A percentile compares a stretch with the other conserved stretches of the same genome.
Conservation (phyloP, 1,139 yeast genomes). For the Blastobotrys buckinghamii region DNA sequence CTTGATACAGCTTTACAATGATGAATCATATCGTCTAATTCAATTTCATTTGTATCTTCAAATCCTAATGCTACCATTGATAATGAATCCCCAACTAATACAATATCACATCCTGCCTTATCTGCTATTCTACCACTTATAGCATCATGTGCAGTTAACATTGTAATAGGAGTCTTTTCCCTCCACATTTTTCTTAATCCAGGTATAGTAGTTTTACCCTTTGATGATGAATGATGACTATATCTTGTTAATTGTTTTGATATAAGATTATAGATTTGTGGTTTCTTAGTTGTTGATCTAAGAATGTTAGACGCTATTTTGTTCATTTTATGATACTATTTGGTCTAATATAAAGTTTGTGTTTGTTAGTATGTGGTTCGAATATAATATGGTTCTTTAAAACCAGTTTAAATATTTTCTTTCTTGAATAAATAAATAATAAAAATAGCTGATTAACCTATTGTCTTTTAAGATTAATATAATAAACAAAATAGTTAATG, state of each 20-base stretch:
- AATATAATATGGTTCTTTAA: too few species aligned
- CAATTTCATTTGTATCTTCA: slow-evolving; percentile 65
- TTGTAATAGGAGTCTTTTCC: slow-evolving; percentile 51
- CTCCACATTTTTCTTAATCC: slow-evolving; percentile 43
- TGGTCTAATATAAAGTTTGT: too few species aligned
- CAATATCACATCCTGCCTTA: slow-evolving; percentile 59
- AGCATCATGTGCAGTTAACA: slow-evolving; percentile 84
- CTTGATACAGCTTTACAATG: slow-evolving; percentile 73
- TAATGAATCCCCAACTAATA: slow-evolving; percentile 84
- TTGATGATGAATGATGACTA: slow-evolving; percentile 17
- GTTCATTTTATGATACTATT: too few species aligned
- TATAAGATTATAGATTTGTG: too few species aligned
- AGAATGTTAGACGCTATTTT: too few species aligned
- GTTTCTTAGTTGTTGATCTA: too few species aligned
- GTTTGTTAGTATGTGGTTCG: too few species aligned
- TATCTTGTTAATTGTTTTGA: slow-evolving; percentile 6
- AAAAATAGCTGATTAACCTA: too few species aligned
- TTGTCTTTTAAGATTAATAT: too few species aligned
- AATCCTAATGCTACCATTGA: slow-evolving; percentile 91
- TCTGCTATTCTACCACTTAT: slow-evolving; percentile 73
- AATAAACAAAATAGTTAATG: too few species aligned
- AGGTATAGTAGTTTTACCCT: slow-evolving; percentile 32
- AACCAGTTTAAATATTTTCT: too few species aligned
- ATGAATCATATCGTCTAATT: slow-evolving; percentile 71
- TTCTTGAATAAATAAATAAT: too few species aligned